Evolutionary conservation across 768 basidiomycete genomes (phyloP).

Genomic region (Collybia nuda): DNA sequence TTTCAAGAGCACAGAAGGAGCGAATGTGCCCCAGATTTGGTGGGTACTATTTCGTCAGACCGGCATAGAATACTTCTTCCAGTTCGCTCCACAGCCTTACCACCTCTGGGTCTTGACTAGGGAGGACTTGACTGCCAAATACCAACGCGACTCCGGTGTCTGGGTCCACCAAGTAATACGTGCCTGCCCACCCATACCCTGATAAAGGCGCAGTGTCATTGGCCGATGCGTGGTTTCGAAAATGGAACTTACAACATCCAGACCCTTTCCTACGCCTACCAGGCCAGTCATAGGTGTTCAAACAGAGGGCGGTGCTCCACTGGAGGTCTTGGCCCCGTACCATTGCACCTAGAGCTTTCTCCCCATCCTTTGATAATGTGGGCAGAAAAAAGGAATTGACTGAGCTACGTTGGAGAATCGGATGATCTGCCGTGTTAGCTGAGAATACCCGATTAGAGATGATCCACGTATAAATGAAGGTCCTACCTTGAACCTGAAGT

Average conservation of each 20-base stretch:
- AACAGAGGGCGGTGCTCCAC: slow-evolving; percentile 27
- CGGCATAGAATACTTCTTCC: slow-evolving; percentile 24
- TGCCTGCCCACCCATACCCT: slow-evolving; percentile 38
- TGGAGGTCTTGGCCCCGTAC: slow-evolving; percentile 13
- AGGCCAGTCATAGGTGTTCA: slow-evolving; percentile 26
- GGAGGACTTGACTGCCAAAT: slow-evolving; percentile 32
- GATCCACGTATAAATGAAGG: neutral
- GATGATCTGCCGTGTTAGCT: slow-evolving; percentile 12
- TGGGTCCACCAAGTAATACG: slow-evolving; percentile 32
- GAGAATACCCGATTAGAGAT: neutral
- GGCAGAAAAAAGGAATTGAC: slow-evolving; percentile 13
- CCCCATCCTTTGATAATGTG: slow-evolving; percentile 5
- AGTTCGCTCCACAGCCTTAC: slow-evolving; percentile 17
- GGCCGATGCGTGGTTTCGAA: neutral
- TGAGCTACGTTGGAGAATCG: slow-evolving; percentile 7
- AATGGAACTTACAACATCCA: slow-evolving; percentile 27
- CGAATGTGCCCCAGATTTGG: no score
- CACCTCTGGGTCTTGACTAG: slow-evolving; percentile 21
- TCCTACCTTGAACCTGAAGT: slow-evolving; percentile 9
- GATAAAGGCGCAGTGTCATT: neutral
- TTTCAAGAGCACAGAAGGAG: no score
- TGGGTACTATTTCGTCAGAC: neutral
- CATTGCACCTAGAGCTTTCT: slow-evolving; percentile 2
- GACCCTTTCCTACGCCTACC: slow-evolving; percentile 26
- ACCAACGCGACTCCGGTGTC: slow-evolving; percentile 31